phyloP scores from a whole-genome alignment of 2,329 filamentous ascomycete species.

The Xylariaceae sp. region DNA sequence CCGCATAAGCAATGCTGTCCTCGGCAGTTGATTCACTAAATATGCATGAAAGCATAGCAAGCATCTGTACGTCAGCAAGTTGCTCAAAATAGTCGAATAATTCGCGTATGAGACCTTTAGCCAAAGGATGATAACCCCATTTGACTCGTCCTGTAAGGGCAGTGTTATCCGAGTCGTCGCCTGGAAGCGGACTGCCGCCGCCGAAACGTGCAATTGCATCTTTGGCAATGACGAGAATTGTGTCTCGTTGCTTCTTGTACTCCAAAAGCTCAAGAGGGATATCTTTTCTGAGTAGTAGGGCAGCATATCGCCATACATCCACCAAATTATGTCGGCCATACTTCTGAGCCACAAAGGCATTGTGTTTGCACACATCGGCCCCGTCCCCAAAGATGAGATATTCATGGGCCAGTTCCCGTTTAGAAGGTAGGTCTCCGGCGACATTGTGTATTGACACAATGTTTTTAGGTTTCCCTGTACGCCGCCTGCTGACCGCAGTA shows the following conservation, averaged over 20 bases:
- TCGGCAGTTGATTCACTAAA: conserved; percentile 67
- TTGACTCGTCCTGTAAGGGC: conserved; percentile 66
- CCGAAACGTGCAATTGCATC: conserved; percentile 59
- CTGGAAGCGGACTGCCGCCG: conserved; percentile 27
- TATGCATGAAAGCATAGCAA: conserved; percentile 74
- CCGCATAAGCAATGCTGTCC: conserved; percentile 63
- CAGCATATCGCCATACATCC: conserved; percentile 83
- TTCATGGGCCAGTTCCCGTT: conserved; percentile 74
- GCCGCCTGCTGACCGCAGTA: conserved; percentile 58
- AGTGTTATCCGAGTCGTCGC: conserved; percentile 27
- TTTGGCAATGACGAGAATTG: conserved; percentile 72
- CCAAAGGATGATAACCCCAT: conserved; percentile 72
- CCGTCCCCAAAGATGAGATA: conserved; percentile 87
- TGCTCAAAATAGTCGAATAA: conserved; percentile 70
- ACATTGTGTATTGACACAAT: conserved; percentile 77
- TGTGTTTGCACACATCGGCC: conserved; percentile 82
- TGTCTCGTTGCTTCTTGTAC: conserved; percentile 60
- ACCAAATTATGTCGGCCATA: conserved; percentile 75
- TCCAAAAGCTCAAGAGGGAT: conserved; percentile 72
- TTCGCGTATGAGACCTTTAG: conserved; percentile 64
- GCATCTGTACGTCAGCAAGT: conserved; percentile 70
- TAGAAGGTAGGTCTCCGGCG: conserved; percentile 76
- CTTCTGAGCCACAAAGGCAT: conserved; percentile 77
- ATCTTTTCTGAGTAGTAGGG: conserved; percentile 77
- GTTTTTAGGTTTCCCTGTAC: conserved; percentile 64